These are phyloP conservation scores for Salix brachista DNA, from an alignment of 345 rosid species.

Conservation along the genomic window DNA sequence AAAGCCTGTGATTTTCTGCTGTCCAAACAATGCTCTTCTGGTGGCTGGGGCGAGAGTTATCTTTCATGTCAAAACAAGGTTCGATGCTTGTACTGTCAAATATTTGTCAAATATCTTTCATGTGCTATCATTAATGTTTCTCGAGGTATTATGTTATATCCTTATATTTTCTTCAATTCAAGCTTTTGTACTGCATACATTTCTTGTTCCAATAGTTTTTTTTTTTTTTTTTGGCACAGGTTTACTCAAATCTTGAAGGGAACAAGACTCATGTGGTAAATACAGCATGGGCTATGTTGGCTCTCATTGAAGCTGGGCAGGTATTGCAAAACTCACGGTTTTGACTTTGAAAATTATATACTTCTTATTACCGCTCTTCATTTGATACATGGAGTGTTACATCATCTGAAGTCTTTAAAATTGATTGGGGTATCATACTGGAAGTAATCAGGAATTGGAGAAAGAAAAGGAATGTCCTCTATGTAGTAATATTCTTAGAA, in stretches of 20 bases:
- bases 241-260: conserved; percentile 45
- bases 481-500: neutral
- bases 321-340: conserved; percentile 16
- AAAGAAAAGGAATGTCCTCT: neutral
- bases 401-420: neutral
- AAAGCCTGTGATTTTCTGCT: conserved; percentile 84
- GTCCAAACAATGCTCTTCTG: conserved; percentile 76
- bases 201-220: neutral
- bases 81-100: neutral
- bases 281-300: conserved; percentile 71
- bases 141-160: neutral
- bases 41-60: conserved; percentile 99
- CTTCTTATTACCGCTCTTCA: neutral
- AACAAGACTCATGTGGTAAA: conserved; percentile 48
- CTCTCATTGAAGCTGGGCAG: conserved; percentile 68
- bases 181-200: too few species aligned
- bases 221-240: conserved; percentile 17
- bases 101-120: neutral
- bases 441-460: neutral
- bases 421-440: neutral
- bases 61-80: conserved; percentile 93
- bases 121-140: neutral
- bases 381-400: neutral
- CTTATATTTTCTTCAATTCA: neutral
- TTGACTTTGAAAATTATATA: neutral